Base-by-base conservation (phyloP, 352 stramenopile genomes). In the Globisporangium polare region DNA sequence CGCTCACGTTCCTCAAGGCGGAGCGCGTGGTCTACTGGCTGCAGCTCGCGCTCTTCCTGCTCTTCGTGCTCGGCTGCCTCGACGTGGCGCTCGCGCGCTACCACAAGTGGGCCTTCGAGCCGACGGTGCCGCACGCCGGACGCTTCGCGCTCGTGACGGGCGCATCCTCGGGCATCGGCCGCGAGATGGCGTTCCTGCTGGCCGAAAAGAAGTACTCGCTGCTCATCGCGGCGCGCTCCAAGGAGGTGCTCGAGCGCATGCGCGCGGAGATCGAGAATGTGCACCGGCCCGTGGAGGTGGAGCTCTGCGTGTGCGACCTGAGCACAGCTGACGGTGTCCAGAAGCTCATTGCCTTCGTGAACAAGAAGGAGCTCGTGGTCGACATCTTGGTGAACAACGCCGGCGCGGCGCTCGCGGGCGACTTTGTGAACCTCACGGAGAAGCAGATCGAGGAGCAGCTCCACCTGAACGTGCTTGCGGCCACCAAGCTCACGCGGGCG, bases 371-470 rank as follows among this genome's bases (percentile, higher is more conserved):
- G 26, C 53, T 90, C 18, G 60, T 88, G 20, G 68, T 96, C 51
- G 88, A 96, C 50, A 87, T 97, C 41, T 75, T 97, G 6, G 67
- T 97, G 42, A 96, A 96, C 69, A 94, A 93, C 56, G 88, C 80
- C 2, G 79, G 83, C 5, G 66, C 71, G 0, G 73, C 74, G 29
- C 31, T 80, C 8, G 68, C 63, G 13, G 73, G 78, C 26, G 60
- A 70, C 46, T 91, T 94, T 54, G 64, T 69, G 1, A 56, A 77
- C 50, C 47, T 85, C 5, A 69, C 69, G 10, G 46, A 62, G 15
- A 65, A 70, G 31, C 53, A 82, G 39, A 60, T 94, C n/a, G 75
- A 89, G 58, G 66, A 75, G 5, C 63, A 95, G 52, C 75, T 96
- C 62, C 75, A 72, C 6, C 69, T 94, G 9, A 89, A 95, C 54